phyloP scores from a whole-genome alignment of 192 early-diverging fungal species.

The Linnemannia elongata region DNA sequence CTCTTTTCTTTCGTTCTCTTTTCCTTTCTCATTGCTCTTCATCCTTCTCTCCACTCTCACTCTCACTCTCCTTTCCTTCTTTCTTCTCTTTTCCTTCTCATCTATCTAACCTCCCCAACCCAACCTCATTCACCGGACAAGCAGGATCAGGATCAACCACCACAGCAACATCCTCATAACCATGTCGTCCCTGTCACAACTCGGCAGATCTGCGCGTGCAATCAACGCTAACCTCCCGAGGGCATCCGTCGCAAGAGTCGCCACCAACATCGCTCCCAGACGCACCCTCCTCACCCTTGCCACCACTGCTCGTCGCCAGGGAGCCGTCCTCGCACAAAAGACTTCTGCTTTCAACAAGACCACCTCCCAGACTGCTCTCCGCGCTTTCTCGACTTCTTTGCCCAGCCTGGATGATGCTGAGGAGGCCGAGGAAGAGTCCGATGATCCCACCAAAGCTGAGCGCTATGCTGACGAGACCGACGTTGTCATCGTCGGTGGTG shows the following conservation, averaged over 20 bases:
- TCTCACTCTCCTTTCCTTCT: neutral
- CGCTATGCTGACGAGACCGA: slow-evolving; percentile 91
- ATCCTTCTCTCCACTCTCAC: no score
- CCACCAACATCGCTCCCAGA: slow-evolving; percentile 25
- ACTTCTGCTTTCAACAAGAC: slow-evolving; percentile 6
- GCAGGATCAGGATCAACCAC: slow-evolving; percentile 16
- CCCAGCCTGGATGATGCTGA: slow-evolving; percentile 32
- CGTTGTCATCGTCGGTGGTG: slow-evolving; percentile 95
- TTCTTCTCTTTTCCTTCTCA: neutral
- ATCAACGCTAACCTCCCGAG: slow-evolving; percentile 31
- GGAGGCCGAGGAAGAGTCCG: slow-evolving; percentile 57
- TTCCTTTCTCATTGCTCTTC: neutral
- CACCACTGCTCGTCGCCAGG: slow-evolving; percentile 30
- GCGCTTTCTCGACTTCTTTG: slow-evolving; percentile 46
- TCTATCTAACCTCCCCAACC: neutral
- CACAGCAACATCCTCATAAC: neutral
- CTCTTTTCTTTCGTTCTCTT: neutral
- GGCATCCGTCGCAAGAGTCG: slow-evolving; percentile 17
- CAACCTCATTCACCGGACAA: neutral
- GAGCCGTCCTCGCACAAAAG: neutral
- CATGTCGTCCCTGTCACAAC: slow-evolving; percentile 39
- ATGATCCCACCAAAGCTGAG: slow-evolving; percentile 68
- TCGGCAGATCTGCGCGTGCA: slow-evolving; percentile 46
- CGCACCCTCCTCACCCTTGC: slow-evolving; percentile 45
- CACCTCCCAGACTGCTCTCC: slow-evolving; percentile 19